Base-by-base conservation (phyloP, 768 basidiomycete species). In the Hemileccinum impolitum region DNA sequence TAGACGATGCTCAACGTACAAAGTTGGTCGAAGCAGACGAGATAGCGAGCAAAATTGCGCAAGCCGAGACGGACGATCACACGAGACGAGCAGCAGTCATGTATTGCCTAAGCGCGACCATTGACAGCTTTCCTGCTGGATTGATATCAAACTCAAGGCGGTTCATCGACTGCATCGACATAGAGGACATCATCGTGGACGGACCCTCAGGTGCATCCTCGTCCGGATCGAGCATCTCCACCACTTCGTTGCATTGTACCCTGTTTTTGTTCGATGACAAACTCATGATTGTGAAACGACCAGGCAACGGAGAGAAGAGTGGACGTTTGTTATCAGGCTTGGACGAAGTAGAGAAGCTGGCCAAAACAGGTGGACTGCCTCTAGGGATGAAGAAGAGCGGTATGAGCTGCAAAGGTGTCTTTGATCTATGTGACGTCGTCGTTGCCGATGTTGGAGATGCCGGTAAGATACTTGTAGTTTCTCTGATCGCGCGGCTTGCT, bases 191-290 rank as follows among this genome's bases (percentile, higher is more conserved):
- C 30, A 62, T 83, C 35, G 66, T 75, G 21, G 85, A 86, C 46
- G 66, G 73, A 3, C 58, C 60, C 4, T 47, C 54, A 1, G 70
- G 72, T 23, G 56, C 73, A 23, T 76, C 80, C 43, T 75, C 77
- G 15, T 68, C 64, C 9, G 60, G 75, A 30, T 70, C 73, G 12
- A 74, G 71, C 45, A 59, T 68, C 7, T 68, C 74, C 2, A 59
- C 69, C 1, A 76, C 71, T 2, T 72, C 78, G 1, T 76, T 95
- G 15, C 87, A 91, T 61, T 94, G 89, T 67, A 90, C 89, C 3
- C 71, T 99, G 25, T 89, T 98, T 65, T 75, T 99, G 39, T 98
- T 99, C 64, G 89, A 94, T 54, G 95, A 99, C 70, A 91, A 91
- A 61, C 73, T 99, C 18, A 77, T 98, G 64, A 82, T 99, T 52